phyloP scores from a whole-genome alignment of 345 rosid species.

The Trapa incisa region DNA sequence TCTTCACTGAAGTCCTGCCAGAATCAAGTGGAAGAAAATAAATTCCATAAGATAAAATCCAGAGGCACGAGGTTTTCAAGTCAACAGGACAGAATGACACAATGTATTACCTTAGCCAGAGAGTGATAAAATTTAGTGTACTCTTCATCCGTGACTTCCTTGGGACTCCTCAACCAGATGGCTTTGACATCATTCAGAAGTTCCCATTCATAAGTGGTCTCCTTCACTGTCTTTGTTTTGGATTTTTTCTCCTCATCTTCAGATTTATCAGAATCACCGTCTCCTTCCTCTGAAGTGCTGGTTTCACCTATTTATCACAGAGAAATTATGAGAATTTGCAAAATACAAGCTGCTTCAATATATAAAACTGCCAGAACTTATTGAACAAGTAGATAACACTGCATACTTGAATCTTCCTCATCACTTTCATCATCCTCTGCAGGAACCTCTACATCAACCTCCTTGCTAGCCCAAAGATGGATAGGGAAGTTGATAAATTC shows the following conservation, averaged over 20 bases:
- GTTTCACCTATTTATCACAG: constrained; percentile 31
- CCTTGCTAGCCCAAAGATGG: constrained; percentile 83
- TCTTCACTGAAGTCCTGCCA: constrained; percentile 73
- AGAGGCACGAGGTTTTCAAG: not conserved
- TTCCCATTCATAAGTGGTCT: constrained; percentile 83
- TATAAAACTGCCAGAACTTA: constrained; percentile 6
- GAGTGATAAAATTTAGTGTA: constrained; percentile 81
- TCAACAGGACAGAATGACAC: not conserved
- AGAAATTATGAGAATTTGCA: not conserved
- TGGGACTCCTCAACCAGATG: constrained; percentile 92
- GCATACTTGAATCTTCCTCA: constrained; percentile 62
- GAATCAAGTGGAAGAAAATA: not conserved
- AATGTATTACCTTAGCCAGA: constrained; percentile 55
- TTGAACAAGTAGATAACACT: not conserved
- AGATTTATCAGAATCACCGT: constrained; percentile 40
- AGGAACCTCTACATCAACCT: constrained; percentile 83
- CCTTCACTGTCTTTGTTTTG: constrained; percentile 71
- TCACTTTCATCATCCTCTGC: constrained; percentile 78
- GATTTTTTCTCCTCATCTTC: constrained; percentile 69
- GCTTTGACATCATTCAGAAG: constrained; percentile 92
- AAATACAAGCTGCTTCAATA: not conserved
- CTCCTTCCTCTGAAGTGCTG: constrained; percentile 50
- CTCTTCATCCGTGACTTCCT: constrained; percentile 90
- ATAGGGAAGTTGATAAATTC: constrained; percentile 98
- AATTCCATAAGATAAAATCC: not conserved